These are phyloP conservation scores for Saccharomycopsis olivae DNA, from an alignment of 805 yeast genomes.

Conservation along the genomic window DNA sequence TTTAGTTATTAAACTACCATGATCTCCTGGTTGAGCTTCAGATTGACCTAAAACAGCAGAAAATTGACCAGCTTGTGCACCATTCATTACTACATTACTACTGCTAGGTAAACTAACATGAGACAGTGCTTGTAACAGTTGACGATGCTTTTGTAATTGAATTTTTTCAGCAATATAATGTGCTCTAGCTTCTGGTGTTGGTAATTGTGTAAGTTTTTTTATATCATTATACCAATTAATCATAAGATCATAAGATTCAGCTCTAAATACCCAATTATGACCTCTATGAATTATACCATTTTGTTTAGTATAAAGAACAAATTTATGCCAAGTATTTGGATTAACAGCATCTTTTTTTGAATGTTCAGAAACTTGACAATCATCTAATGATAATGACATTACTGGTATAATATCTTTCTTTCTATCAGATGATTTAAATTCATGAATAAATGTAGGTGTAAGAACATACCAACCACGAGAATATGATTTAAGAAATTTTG, in stretches of 20 bases:
- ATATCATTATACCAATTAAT: slow-evolving; percentile 78
- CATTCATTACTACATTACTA: slow-evolving; percentile 1
- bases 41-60: slow-evolving; percentile 1
- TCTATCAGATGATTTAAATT: slow-evolving; percentile 75
- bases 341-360: slow-evolving; percentile 55
- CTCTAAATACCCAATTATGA: slow-evolving; percentile 91
- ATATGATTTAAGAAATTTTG: slow-evolving; percentile 87
- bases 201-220: slow-evolving; percentile 50
- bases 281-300: slow-evolving; percentile 68
- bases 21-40: not conserved
- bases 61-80: slow-evolving; percentile 3
- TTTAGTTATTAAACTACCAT: slow-evolving; percentile 1
- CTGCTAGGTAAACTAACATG: slow-evolving; percentile 1
- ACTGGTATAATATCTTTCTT: slow-evolving; percentile 74
- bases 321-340: slow-evolving; percentile 52
- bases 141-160: slow-evolving; percentile 18
- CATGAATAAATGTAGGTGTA: slow-evolving; percentile 83
- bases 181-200: slow-evolving; percentile 51
- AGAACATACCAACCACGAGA: slow-evolving; percentile 84
- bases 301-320: slow-evolving; percentile 67
- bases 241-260: slow-evolving; percentile 75
- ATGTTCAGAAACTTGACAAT: slow-evolving; percentile 76
- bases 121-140: slow-evolving; percentile 2
- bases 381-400: slow-evolving; percentile 70
- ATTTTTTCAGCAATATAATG: slow-evolving; percentile 28